Percentiles rank a stretch among this genome's conserved stretches.
Conservation (phyloP, 257 asterid genomes). For the Ballota nigra region DNA sequence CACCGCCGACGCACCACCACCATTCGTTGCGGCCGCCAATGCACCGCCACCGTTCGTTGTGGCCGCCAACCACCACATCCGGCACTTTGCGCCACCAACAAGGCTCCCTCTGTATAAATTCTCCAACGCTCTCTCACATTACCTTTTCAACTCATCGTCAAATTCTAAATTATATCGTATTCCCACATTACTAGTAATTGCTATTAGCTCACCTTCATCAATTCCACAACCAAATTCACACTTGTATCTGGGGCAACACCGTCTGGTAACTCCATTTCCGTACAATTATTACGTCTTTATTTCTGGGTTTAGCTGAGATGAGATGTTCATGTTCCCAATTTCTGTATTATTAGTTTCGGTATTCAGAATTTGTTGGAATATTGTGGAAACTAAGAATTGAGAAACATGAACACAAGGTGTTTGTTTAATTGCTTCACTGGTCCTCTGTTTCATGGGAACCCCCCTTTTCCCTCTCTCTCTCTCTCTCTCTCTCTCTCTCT, state of each 20-base stretch:
- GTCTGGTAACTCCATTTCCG: background rate
- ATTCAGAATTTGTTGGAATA: background rate
- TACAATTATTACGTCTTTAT: background rate
- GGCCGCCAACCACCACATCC: too few relatives aligned
- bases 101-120: too few relatives aligned
- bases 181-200: too few relatives aligned
- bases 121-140: too few relatives aligned
- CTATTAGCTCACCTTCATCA: background rate
- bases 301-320: too few relatives aligned
- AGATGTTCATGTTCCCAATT: background rate
- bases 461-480: background rate
- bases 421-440: background rate
- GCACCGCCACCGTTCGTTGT: too few relatives aligned
- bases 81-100: too few relatives aligned
- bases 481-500: too few relatives aligned
- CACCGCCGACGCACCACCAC: too few relatives aligned
- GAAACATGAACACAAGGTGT: background rate
- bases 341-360: background rate
- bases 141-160: background rate
- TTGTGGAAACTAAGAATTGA: background rate
- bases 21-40: too few relatives aligned
- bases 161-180: too few relatives aligned
- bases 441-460: background rate
- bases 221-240: background rate
- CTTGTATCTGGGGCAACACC: background rate